Base-by-base conservation (phyloP, 2,329 filamentous ascomycete species). In the Aspergillus hiratsukae region DNA sequence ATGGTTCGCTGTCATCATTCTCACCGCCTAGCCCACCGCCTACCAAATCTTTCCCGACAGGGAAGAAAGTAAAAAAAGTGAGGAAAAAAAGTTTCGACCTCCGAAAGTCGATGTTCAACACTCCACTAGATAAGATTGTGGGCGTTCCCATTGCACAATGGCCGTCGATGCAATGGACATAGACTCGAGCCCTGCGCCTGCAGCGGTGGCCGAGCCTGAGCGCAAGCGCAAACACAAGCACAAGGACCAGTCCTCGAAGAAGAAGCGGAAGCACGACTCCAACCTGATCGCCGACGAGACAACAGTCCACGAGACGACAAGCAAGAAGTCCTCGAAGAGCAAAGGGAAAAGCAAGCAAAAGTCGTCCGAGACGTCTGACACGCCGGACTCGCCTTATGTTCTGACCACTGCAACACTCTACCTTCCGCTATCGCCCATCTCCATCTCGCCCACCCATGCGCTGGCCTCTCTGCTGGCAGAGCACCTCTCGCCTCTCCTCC, bases 401-500 rank as follows among this genome's bases (percentile, higher is more conserved):
- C 83, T 85, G 28, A 87, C 93, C 67, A 91, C 88, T 23, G 83
- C 90, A 45, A 92, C 92, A 1, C 83, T 96, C 65, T 86, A 85
- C 69, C 76, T 87, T 57, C 78, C 83, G 4, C 76, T 87, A 54
- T 80, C 84, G 41, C 83, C 84, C 23, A 80, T 84, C 56, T 78
- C 76, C 29, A 76, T 78, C 53, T 76, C 79, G 9, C 77, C 82
- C 49, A 72, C 76, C 23, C 76, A 80, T 62, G 80, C 83, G 9
- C 73, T 83, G 53, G 78, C 82, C 63, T 83, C 82, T 17, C 72
- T 86, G 48, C 80, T 83, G 65, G 82, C 84, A 45, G 81, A 84
- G 63, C 81, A 86, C 68, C 75, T 87, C 52, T 83, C 83, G 7
- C 84, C 84, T 4, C 74, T 86, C 8, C 78, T 87, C n/a, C 77